Evolutionary conservation across 2,329 filamentous ascomycete genomes (phyloP).

Genomic region (Aspergillus uvarum): DNA sequence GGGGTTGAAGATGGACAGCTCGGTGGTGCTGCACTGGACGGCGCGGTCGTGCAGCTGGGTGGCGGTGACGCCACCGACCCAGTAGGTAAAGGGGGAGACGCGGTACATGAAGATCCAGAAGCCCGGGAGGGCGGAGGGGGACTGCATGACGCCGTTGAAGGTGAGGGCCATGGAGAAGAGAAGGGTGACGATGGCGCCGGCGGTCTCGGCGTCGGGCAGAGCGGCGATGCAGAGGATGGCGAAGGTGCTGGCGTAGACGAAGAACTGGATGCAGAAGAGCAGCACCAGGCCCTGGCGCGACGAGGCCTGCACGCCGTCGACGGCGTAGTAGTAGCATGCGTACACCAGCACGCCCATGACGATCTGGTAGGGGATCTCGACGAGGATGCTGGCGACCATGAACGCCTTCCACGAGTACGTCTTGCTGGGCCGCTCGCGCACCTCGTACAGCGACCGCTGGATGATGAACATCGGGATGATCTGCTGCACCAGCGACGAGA

Average conservation of each 20-base stretch:
- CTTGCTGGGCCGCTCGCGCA: conserved; percentile 79
- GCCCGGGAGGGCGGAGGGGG: conserved; percentile 60
- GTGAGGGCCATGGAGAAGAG: conserved; percentile 81
- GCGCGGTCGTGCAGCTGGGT: conserved; percentile 66
- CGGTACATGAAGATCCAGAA: conserved; percentile 67
- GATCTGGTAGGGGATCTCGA: conserved; percentile 82
- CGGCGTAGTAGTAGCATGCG: conserved; percentile 81
- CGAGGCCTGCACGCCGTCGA: conserved; percentile 58
- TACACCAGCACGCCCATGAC: conserved; percentile 72
- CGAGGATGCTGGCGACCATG: conserved; percentile 76
- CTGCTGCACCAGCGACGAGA: conserved; percentile 47
- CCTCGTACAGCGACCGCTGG: conserved; percentile 78
- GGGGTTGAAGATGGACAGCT: conserved; percentile 66
- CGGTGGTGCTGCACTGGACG: conserved; percentile 67
- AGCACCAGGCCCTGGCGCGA: conserved; percentile 77
- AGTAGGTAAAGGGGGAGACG: conserved; percentile 56
- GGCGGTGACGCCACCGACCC: conserved; percentile 64
- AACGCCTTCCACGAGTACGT: conserved; percentile 84
- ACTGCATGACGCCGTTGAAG: conserved; percentile 69
- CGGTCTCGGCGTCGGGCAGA: conserved; percentile 70
- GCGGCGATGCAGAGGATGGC: conserved; percentile 75
- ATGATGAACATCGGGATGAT: conserved; percentile 79
- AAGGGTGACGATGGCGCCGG: conserved; percentile 70
- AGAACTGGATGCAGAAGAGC: conserved; percentile 71
- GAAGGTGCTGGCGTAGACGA: conserved; percentile 79